Conservation (phyloP, 2,329 filamentous ascomycete species). For the Verticillium nonalfalfae region DNA sequence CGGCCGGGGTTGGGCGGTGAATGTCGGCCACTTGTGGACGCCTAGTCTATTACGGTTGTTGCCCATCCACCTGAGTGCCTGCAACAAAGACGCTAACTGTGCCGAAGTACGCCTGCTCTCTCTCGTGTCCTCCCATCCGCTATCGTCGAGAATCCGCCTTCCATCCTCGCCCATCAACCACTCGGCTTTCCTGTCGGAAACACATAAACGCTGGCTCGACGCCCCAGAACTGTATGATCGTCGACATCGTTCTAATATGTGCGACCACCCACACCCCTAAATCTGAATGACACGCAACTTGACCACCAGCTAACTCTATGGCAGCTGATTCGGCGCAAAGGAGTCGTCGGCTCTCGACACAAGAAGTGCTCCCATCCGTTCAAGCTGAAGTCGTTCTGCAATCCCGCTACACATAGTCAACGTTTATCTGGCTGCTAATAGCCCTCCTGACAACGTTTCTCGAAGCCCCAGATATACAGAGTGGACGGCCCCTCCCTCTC, state of each 20-base stretch:
- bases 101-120: not conserved
- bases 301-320: not conserved
- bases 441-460: too few relatives aligned
- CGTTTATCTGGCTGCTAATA: too few relatives aligned
- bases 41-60: too few relatives aligned
- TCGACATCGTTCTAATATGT: too few relatives aligned
- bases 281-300: not conserved
- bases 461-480: conserved; percentile 14
- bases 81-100: not conserved
- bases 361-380: too few relatives aligned
- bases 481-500: conserved; percentile 36
- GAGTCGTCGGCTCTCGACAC: too few relatives aligned
- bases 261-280: too few relatives aligned
- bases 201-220: not conserved
- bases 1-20: not conserved
- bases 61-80: not conserved
- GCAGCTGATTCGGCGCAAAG: too few relatives aligned
- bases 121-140: not conserved
- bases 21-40: not conserved
- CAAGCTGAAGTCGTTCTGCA: too few relatives aligned
- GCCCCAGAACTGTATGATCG: too few relatives aligned
- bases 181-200: not conserved
- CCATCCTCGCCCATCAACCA: not conserved
- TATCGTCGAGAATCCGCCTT: not conserved
- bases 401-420: too few relatives aligned